These are phyloP conservation scores for Neonectria coccinea DNA, from an alignment of 2,329 filamentous ascomycete genomes.

Conservation along the genomic window DNA sequence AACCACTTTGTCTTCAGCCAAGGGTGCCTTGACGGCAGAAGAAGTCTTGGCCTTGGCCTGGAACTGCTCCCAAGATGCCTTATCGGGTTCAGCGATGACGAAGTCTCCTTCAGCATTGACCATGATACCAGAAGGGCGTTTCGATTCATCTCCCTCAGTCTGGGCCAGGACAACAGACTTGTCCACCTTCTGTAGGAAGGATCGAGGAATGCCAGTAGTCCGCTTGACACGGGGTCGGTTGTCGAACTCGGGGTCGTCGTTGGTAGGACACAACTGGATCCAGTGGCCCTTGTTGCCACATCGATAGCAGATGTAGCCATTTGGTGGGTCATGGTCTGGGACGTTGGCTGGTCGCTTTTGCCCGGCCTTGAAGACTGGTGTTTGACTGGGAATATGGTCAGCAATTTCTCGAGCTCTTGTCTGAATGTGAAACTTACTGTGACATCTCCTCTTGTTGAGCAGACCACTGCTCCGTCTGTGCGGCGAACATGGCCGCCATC, in stretches of 20 bases:
- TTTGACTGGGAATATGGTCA: constrained; percentile 64
- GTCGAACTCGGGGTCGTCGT: constrained; percentile 96
- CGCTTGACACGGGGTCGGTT: constrained; percentile 93
- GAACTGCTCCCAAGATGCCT: constrained; percentile 95
- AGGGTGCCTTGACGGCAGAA: constrained; percentile 81
- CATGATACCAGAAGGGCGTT: constrained; percentile 91
- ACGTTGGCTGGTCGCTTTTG: constrained; percentile 78
- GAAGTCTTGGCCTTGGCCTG: constrained; percentile 94
- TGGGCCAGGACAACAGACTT: constrained; percentile 83
- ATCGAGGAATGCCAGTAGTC: constrained; percentile 95
- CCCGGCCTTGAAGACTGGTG: constrained; percentile 70
- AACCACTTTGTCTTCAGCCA: constrained; percentile 85
- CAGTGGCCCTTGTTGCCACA: constrained; percentile 99
- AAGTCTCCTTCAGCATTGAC: constrained; percentile 97
- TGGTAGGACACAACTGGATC: constrained; percentile 99
- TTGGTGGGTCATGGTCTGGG: constrained; percentile 91
- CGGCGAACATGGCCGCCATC: constrained; percentile 90
- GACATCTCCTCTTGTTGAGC: constrained; percentile 94
- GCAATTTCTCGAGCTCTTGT: constrained; percentile 30
- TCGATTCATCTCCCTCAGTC: constrained; percentile 83
- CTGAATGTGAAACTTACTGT: constrained; percentile 64
- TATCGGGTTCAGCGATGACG: constrained; percentile 95
- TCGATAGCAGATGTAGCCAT: constrained; percentile 95
- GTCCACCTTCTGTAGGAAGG: constrained; percentile 94
- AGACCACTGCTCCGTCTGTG: constrained; percentile 91